Evolutionary conservation across 768 basidiomycete species (phyloP).

Genomic region (Agaricus blazei): DNA sequence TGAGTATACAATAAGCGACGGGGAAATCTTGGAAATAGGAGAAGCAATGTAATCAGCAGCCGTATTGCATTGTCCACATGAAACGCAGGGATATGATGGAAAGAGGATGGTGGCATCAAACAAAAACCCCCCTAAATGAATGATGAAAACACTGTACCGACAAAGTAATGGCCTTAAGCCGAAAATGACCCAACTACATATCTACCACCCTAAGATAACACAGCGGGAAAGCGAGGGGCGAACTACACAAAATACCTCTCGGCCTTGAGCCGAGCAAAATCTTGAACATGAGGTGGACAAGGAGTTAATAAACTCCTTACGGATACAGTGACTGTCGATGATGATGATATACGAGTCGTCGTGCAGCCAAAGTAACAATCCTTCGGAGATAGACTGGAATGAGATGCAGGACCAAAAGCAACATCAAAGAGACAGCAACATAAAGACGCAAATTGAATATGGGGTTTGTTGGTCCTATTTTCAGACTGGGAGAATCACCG

Average conservation of each 20-base stretch:
- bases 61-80: slow-evolving; percentile 3
- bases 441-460: not conserved
- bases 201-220: slow-evolving; percentile 8
- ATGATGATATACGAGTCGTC: not conserved
- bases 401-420: slow-evolving; percentile 8
- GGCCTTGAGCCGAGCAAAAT: slow-evolving; percentile 8
- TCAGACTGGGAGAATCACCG: slow-evolving; percentile 20
- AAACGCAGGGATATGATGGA: slow-evolving; percentile 1
- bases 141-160: slow-evolving; percentile 6
- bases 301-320: not conserved
- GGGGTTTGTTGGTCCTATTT: not conserved
- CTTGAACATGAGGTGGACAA: not conserved
- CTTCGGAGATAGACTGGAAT: slow-evolving; percentile 5
- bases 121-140: not conserved
- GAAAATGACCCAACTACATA: slow-evolving; percentile 8
- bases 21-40: not conserved
- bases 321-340: slow-evolving; percentile 4
- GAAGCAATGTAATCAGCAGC: slow-evolving; percentile 1
- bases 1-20: not conserved
- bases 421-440: not conserved
- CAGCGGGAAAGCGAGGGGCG: not conserved
- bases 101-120: not conserved
- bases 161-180: slow-evolving; percentile 8
- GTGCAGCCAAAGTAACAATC: slow-evolving; percentile 3
- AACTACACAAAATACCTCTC: slow-evolving; percentile 1